Base-by-base conservation (phyloP, 2,329 filamentous ascomycete species). In the Periconia sp. region DNA sequence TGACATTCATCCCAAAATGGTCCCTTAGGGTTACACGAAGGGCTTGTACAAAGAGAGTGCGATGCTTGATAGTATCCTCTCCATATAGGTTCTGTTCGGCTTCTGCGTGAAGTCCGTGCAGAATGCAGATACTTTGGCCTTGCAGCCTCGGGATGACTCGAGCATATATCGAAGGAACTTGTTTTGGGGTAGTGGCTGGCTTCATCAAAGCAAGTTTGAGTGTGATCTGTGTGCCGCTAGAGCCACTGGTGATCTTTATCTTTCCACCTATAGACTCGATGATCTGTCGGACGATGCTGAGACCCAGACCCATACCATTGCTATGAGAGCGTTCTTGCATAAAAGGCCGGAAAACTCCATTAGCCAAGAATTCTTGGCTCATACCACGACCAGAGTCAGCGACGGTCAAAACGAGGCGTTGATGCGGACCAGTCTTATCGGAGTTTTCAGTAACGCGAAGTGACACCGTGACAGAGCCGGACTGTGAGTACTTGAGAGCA, bases 151-250 rank as follows among this genome's bases (percentile, higher is more conserved):
- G 39, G 3, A 65, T 12, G 13, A 42, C 47, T 7, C 43, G 43
- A 2, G 56, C n/a, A 19, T 54, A 61, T 13, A 56, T 50, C 1
- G 22, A 30, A 1, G 46, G 37, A 7, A 52, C 52, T 7, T 44
- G 29, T 1, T 39, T 19, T 9, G 29, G 18, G 5, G 24, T 12
- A 2, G 33, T 31, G 1, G 33, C n/a, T 5, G 40, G 24, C 18
- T 34, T 39, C 3, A 31, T 29, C 4, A 81, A 56, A 5, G 74
- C 73, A 1, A 83, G 54, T 3, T 66, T 73, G 6, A 63, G 40
- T 6, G 17, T 42, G 4, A 61, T 40, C n/a, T 50, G 32, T 4
- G 59, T 65, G 21, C 61, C 61, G 7, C 43, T 26, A 9, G 34
- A 40, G 9, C 58, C 46, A 25, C 56, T 60, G 12, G 41, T 44